A percentile compares a stretch with the other conserved stretches of the same genome.
phyloP scores from a whole-genome alignment of 2,329 filamentous ascomycete genomes.

The Trichoderma sp. region DNA sequence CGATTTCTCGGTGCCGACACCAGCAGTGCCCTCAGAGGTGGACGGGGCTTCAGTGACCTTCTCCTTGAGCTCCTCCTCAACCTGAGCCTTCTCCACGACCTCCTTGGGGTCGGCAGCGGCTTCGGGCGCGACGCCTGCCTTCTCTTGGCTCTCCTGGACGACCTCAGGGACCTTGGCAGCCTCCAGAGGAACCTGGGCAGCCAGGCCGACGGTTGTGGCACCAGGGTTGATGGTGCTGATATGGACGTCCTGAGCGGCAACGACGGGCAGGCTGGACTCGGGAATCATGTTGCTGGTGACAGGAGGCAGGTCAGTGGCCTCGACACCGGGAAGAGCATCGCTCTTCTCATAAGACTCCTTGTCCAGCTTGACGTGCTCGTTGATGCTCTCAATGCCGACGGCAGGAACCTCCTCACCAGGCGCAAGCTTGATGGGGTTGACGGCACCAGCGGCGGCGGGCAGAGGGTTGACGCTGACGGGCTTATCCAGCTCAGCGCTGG shows the following conservation, averaged over 20 bases:
- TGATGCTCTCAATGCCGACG: constrained; percentile 69
- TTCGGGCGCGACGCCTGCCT: constrained; percentile 67
- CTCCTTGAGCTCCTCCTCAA: constrained; percentile 71
- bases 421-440: constrained; percentile 79
- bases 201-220: constrained; percentile 71
- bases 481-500: constrained; percentile 56
- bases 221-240: constrained; percentile 58
- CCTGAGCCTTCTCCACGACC: constrained; percentile 70
- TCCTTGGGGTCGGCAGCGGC: constrained; percentile 67
- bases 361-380: constrained; percentile 75
- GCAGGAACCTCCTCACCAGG: constrained; percentile 83
- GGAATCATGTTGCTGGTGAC: constrained; percentile 71
- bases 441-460: constrained; percentile 63
- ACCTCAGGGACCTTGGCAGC: constrained; percentile 50
- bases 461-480: constrained; percentile 63
- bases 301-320: constrained; percentile 50
- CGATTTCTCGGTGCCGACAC: constrained; percentile 57
- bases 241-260: constrained; percentile 46
- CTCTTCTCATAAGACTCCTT: constrained; percentile 85
- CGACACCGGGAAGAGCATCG: constrained; percentile 62
- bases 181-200: constrained; percentile 69
- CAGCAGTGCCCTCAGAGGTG: constrained; percentile 60
- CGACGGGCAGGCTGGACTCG: constrained; percentile 78
- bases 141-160: constrained; percentile 73
- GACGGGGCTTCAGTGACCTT: constrained; percentile 65